Percentiles rank a stretch among this genome's conserved stretches.
These are phyloP conservation scores for Globisporangium parvum DNA, from an alignment of 352 stramenopile genomes.

Conservation along the genomic window DNA sequence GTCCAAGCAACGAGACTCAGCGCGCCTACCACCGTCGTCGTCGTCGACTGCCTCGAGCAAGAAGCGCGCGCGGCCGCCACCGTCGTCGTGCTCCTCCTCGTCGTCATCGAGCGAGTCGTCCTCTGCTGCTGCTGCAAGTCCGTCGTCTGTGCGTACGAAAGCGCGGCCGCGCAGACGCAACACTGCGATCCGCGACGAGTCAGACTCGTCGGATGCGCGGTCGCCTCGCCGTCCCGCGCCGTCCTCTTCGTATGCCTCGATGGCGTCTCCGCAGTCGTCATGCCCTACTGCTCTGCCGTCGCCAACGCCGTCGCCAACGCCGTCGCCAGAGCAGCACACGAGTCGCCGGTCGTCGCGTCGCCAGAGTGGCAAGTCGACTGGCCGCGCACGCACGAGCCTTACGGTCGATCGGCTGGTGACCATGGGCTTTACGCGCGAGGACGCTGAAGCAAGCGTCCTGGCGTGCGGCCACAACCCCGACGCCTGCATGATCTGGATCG, in stretches of 20 bases:
- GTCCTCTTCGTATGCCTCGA: background rate
- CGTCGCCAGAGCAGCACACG: slow-evolving; percentile 2
- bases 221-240: background rate
- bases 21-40: slow-evolving; percentile 5
- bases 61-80: slow-evolving; percentile 18
- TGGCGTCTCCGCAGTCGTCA: background rate
- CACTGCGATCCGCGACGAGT: slow-evolving; percentile 5
- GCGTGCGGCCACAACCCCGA: slow-evolving; percentile 53
- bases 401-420: slow-evolving; percentile 46
- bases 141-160: slow-evolving; percentile 2
- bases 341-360: slow-evolving; percentile 14
- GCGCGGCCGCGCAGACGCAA: slow-evolving; percentile 2
- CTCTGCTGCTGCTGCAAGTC: background rate
- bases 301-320: background rate
- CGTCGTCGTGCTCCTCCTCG: slow-evolving; percentile 2
- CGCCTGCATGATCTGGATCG: slow-evolving; percentile 78
- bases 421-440: slow-evolving; percentile 61
- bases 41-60: slow-evolving; percentile 12
- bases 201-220: background rate
- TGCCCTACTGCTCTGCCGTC: background rate
- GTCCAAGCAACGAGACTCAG: background rate
- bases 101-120: background rate
- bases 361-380: background rate
- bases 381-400: slow-evolving; percentile 39
- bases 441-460: slow-evolving; percentile 56